Evolutionary conservation across 2,329 filamentous ascomycete species (phyloP), one percentile per base, ranked within the genome.

Genomic region (Cytospora chrysosperma): DNA sequence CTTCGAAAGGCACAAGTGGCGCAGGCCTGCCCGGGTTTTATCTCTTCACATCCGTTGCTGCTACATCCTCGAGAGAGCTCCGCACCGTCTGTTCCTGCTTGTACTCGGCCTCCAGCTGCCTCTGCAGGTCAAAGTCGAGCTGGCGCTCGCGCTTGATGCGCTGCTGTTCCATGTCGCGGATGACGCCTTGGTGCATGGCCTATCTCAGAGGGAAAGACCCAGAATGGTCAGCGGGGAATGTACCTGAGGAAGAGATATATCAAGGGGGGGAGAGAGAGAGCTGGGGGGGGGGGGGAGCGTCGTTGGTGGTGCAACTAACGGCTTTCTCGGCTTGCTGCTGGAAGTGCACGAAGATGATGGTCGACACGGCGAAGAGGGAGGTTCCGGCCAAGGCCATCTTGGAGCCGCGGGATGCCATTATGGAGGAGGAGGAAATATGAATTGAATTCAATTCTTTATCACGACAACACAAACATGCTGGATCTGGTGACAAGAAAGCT

Each of bases 151-250:
- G 85, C 79, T 97, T 97, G 68, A 97, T 75, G 53, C 91, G 88
- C 75, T 97, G 93, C 73, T 96, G 92, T 73, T 98, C 94, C 82
- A 97, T 90, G 73, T 99, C 95, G 68, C 94, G 91, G 68, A 98
- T 81, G 50, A 99, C 95, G 52, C 95, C 95, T 69, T 90, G 86
- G 73, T 99, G 95, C 95, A 99, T 99, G 63, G 92, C 91, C 95
- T 94, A 67, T 37, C 28, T 4, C n/a, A n/a, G n/a, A n/a, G n/a
- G n/a, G n/a, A n/a, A n/a, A n/a, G n/a, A n/a, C n/a, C 19, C 24
- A 24, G 37, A 21, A 27, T 32, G 13, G 56, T 54, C 21, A 61
- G 59, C 60, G 24, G 47, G 3, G 27, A 17, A n/a, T 62, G 10
- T 6, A 50, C 12, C 24, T 56, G 10, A 57, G 54, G 32, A 21